Percentiles rank a stretch among this genome's conserved stretches.
phyloP scores from a whole-genome alignment of 805 yeast species.

The Myxozyma udenii region DNA sequence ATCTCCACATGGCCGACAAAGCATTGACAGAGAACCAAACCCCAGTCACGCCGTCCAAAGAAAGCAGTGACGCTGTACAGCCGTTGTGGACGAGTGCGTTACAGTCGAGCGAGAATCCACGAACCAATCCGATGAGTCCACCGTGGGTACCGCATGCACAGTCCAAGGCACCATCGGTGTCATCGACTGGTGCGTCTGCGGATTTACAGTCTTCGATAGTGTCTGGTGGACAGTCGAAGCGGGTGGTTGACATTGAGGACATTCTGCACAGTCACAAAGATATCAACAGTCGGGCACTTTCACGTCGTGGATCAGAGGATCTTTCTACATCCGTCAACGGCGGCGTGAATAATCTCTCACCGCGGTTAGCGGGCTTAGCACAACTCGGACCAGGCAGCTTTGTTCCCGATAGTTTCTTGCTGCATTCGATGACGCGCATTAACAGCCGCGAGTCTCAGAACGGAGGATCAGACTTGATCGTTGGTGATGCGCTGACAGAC shows the following conservation, averaged over 20 bases:
- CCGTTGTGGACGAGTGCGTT: neutral
- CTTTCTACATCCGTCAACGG: neutral
- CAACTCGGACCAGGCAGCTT: no score
- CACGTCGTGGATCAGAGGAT: conserved; percentile 19
- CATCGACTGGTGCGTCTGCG: conserved; percentile 10
- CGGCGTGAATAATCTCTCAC: neutral
- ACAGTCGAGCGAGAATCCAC: neutral
- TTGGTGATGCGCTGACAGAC: neutral
- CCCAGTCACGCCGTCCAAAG: neutral
- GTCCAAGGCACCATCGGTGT: conserved; percentile 8
- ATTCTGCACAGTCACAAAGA: conserved; percentile 22
- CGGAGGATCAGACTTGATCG: neutral
- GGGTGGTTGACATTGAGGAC: conserved; percentile 13
- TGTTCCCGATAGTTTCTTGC: neutral
- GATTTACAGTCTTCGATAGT: conserved; percentile 1
- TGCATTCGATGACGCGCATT: neutral
- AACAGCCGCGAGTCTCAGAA: neutral
- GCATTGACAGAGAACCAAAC: neutral
- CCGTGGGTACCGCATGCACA: neutral
- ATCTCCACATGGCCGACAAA: conserved; percentile 1
- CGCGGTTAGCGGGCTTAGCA: no score
- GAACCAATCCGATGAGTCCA: neutral
- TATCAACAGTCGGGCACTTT: conserved; percentile 14
- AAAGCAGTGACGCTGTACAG: neutral
- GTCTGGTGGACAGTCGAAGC: neutral